Conservation (phyloP, 768 basidiomycete species). For the Auricularia heimuer region DNA sequence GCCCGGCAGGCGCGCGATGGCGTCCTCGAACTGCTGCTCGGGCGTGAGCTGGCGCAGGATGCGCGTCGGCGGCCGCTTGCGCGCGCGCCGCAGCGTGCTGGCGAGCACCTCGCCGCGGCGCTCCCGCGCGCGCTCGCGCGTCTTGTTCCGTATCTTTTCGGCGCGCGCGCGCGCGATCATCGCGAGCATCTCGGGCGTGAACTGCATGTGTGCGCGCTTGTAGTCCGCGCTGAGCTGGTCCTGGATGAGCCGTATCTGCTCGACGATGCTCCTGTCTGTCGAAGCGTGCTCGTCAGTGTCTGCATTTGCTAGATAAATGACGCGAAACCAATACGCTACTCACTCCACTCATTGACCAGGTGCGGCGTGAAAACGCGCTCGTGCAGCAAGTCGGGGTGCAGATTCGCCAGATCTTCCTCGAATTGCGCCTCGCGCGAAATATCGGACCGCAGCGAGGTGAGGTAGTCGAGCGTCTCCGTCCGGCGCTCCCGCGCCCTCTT, state of each 20-base stretch:
- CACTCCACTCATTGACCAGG: conserved; percentile 30
- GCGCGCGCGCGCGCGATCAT: conserved; percentile 45
- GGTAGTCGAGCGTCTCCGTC: conserved; percentile 22
- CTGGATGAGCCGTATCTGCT: conserved; percentile 22
- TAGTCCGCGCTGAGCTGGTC: conserved; percentile 30
- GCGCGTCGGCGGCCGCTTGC: conserved; percentile 55
- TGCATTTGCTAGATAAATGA: background rate
- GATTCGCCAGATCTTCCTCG: conserved; percentile 20
- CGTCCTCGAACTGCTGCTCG: conserved; percentile 37
- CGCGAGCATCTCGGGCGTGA: conserved; percentile 39
- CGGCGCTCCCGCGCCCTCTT: conserved; percentile 37
- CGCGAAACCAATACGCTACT: conserved; percentile 13
- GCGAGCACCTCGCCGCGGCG: conserved; percentile 49
- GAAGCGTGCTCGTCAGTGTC: background rate
- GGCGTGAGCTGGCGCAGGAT: conserved; percentile 43
- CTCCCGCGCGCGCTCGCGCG: conserved; percentile 49
- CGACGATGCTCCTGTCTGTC: conserved; percentile 30
- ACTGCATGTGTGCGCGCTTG: conserved; percentile 32
- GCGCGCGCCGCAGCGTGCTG: conserved; percentile 36
- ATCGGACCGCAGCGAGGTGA: conserved; percentile 27
- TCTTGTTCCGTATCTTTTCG: conserved; percentile 56
- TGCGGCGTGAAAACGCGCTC: conserved; percentile 16
- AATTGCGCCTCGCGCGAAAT: conserved; percentile 29
- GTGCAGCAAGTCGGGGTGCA: conserved; percentile 5
- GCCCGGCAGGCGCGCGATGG: conserved; percentile 38